A percentile compares a stretch with the other conserved stretches of the same genome.
phyloP scores from a whole-genome alignment of 495 filamentous ascomycete genomes.

The Bombardia bombarda region DNA sequence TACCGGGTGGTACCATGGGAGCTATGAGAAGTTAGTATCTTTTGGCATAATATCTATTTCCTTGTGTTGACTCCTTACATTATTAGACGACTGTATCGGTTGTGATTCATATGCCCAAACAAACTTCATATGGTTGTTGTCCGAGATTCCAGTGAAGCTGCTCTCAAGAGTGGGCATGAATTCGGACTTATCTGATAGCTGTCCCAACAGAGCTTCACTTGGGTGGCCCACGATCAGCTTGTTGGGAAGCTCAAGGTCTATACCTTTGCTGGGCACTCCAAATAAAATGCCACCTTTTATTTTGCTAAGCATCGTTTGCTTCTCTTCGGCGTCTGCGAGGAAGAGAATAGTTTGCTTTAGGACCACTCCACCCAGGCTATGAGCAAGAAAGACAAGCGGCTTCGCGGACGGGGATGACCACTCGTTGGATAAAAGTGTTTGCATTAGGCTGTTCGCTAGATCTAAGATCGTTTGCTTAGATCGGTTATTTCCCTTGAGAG shows the following conservation, averaged over 20 bases:
- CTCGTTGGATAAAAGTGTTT: background rate
- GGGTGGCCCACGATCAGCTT: constrained; percentile 9
- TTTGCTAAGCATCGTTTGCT: too few relatives aligned
- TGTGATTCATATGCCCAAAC: constrained; percentile 16
- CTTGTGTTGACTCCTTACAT: too few relatives aligned
- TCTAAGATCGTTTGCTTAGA: constrained; percentile 16
- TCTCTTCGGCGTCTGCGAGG: constrained; percentile 7
- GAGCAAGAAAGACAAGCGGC: constrained; percentile 23
- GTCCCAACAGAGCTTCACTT: background rate
- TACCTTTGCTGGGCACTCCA: constrained; percentile 24
- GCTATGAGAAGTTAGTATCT: too few relatives aligned
- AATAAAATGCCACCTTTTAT: constrained; percentile 27
- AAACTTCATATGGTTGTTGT: background rate
- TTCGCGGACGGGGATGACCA: constrained; percentile 6
- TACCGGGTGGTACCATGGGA: too few relatives aligned
- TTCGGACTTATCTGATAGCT: constrained; percentile 1
- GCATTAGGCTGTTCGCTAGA: constrained; percentile 7
- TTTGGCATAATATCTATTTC: too few relatives aligned
- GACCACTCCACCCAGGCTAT: constrained; percentile 29
- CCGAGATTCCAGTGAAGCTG: background rate
- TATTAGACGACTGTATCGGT: constrained; percentile 2
- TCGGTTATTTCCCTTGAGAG: constrained; percentile 1
- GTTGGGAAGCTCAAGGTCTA: constrained; percentile 1
- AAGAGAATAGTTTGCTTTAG: constrained; percentile 20
- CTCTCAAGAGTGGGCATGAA: background rate